These are phyloP conservation scores for Codiaeum variegatum DNA, from an alignment of 441 rosid species.

Conservation along the genomic window DNA sequence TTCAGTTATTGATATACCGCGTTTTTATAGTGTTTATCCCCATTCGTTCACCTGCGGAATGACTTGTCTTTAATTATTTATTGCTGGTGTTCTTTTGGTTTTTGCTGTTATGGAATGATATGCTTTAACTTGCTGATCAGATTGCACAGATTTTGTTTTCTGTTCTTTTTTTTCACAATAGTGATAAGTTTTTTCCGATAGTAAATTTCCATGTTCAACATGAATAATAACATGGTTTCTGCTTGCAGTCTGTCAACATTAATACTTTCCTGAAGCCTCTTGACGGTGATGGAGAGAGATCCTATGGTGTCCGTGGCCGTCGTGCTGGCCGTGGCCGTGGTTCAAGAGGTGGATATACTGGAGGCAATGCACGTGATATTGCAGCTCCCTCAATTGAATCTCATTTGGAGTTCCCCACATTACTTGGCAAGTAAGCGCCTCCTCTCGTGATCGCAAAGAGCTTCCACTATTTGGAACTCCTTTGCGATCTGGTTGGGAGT, in stretches of 20 bases:
- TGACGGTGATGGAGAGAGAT: conserved; percentile 74
- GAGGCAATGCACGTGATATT: conserved; percentile 36
- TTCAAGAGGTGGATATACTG: conserved; percentile 51
- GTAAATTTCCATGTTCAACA: too few relatives aligned
- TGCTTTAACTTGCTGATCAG: too few relatives aligned
- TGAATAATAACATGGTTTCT: neutral
- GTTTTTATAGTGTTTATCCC: too few relatives aligned
- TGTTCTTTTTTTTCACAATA: too few relatives aligned
- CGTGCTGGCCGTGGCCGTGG: conserved; percentile 61
- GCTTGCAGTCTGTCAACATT: conserved; percentile 68
- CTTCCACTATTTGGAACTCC: conserved; percentile 20
- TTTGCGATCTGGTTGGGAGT: conserved; percentile 19
- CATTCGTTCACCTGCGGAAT: too few relatives aligned
- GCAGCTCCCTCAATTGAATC: conserved; percentile 72
- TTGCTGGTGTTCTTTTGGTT: too few relatives aligned
- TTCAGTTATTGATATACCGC: too few relatives aligned
- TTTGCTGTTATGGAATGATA: too few relatives aligned
- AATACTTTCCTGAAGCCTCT: conserved; percentile 89
- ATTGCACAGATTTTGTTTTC: too few relatives aligned
- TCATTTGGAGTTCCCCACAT: conserved; percentile 77
- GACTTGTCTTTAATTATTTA: too few relatives aligned
- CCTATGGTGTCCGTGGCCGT: conserved; percentile 51
- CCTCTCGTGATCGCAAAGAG: conserved; percentile 1
- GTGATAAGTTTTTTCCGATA: neutral
- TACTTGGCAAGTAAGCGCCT: conserved; percentile 69